Base-by-base conservation (phyloP, 192 early-diverging fungal genomes). In the Nowakowskiella sp. region DNA sequence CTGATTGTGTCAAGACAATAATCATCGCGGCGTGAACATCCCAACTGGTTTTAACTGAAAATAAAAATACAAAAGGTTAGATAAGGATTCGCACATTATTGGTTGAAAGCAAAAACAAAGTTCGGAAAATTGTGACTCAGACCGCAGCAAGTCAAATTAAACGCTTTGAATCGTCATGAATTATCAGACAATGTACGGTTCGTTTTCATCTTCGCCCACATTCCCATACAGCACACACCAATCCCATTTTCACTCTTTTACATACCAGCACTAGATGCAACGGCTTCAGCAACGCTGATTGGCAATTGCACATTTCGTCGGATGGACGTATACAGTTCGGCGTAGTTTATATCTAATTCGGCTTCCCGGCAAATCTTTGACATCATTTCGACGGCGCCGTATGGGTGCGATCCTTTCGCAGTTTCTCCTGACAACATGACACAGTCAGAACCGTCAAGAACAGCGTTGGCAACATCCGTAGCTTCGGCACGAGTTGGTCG, bases 361-460 rank as follows among this genome's bases (percentile, higher is more conserved):
- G 95, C 92, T 42, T 91, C 77, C 28, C 86, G 69, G 68, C 91
- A 87, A 52, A 94, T 92, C 55, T 87, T 82, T 68, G 88, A 73
- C 93, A 98, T 98, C 80, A 92, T 96, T 42, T 79, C 68, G 39
- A 98, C 89, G 24, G 94, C 87, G 61, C 87, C 78, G 53, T 90
- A 68, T 29, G 94, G 94, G 72, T 92, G 92, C 34, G 74, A 62
- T 7, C 94, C 94, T 76, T 95, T 96, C 53, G 94, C 94, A 2
- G 92, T 96, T 72, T 98, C 94, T 46, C 94, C 94, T 42, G 90
- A 93, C 42, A 99, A 73, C 95, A 99, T 99, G 55, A 99, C 95
- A 65, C 91, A 94, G 77, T 99, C 95, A 33, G 91, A 87, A 49
- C 95, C 95, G 62, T 99, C 95, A 63, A 95, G 70, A 16, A 99